Base-by-base conservation (phyloP, 2,329 filamentous ascomycete genomes). In the Alternaria alternata region DNA sequence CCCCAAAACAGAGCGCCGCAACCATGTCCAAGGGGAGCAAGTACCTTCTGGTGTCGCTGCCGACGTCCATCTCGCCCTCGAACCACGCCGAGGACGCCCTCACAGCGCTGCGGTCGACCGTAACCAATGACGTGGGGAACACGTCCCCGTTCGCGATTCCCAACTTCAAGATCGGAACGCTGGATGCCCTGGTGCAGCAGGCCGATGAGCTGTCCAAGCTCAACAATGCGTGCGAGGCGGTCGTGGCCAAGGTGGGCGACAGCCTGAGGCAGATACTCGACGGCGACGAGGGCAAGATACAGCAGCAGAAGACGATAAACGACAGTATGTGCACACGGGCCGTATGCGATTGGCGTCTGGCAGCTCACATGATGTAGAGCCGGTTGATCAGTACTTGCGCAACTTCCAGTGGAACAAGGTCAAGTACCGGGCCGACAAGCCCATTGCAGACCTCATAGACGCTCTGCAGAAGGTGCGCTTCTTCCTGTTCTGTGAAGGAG, bases 401-500 rank as follows among this genome's bases (percentile, higher is more conserved):
- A 89, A 87, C 56, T 99, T 98, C 80, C 87, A 88, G 67, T 99
- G 95, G 95, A 98, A 98, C 83, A 97, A 95, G 81, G 92, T 96
- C 81, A 95, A 97, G 78, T 99, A 98, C 80, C 89, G 95, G 72
- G 90, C 92, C 64, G 95, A 99, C 80, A 96, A 94, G 78, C 88
- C 94, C 51, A 87, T 99, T 62, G 86, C 88, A 57, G 94, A 98
- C 75, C 85, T 98, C 61, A 90, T 97, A 70, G 91, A 93, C 78
- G 89, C 89, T 41, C 82, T 99, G 59, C 93, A 96, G 76, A 97
- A 96, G 88, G 92, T 92, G 71, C 14, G 28, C 28, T 30, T n/a
- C n/a, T n/a, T n/a, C n/a, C n/a, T n/a, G n/a, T n/a, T n/a, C n/a
- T n/a, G n/a, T n/a, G n/a, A n/a, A n/a, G n/a, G n/a, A n/a, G n/a